Base-by-base conservation (phyloP, 2,329 filamentous ascomycete genomes). In the Hymenoscyphus fructigenus region DNA sequence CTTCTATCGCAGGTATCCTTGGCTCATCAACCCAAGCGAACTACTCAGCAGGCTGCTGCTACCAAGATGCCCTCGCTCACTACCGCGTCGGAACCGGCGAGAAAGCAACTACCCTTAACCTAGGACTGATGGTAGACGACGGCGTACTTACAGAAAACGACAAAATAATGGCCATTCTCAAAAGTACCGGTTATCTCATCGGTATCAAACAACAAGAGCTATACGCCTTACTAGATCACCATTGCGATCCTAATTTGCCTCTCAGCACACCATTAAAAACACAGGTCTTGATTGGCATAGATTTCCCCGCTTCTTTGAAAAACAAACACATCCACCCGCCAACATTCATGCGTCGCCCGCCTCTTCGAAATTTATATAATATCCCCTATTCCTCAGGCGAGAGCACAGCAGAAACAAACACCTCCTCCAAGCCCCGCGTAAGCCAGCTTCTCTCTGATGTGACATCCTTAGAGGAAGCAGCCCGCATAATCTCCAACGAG, bases 321-420 rank as follows among this genome's bases (percentile, higher is more conserved):
- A 5, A 84, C 85, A 68, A 85, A 83, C 76, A 79, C 61, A 80
- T 81, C 0, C 76, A 79, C 0, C 82, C 85, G 63, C 82, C 84
- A 1, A 85, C 83, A 72, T 85, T 83, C 5, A 32, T 59, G 23
- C 36, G 20, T 5, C 32, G 38, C 5, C 61, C 55, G 3, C 50
- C 44, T 5, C 50, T 62, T n/a, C 17, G 50, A 1, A 12, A 38
- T 20, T 44, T 62, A 6, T 41, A 38, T 14, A 50, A 36, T n/a
- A 38, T 62, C n/a, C 28, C n/a, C 20, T 29, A 38, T 36, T n/a
- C 28, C 7, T 20, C 2, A 23, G 47, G 20, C 47, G 26, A 55
- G 10, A 34, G 57, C n/a, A 44, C 9, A 5, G n/a, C 34, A 5
- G 34, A 15, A 10, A 44, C 38, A 4, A 15, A 28, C 12, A 34